These are phyloP conservation scores for Hanseniaspora guilliermondii DNA, from an alignment of 805 yeast species.

Conservation along the genomic window DNA sequence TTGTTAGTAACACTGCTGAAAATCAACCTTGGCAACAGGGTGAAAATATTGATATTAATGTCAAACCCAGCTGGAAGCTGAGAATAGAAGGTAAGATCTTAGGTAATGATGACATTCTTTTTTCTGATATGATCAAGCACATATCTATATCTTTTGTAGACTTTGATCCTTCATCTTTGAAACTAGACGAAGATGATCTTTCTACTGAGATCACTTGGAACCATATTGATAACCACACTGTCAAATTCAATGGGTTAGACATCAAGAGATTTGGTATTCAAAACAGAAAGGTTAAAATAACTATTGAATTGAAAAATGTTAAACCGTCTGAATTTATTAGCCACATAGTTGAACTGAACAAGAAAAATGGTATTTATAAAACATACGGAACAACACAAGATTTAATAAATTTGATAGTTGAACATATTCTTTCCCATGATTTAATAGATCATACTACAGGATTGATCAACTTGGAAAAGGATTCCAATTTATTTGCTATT, in stretches of 20 bases:
- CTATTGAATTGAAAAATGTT: slow-evolving; percentile 67
- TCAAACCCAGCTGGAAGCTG: slow-evolving; percentile 63
- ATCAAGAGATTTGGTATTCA: slow-evolving; percentile 65
- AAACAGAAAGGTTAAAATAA: slow-evolving; percentile 55
- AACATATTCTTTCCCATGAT: slow-evolving; percentile 58
- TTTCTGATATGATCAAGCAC: slow-evolving; percentile 71
- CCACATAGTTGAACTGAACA: slow-evolving; percentile 44
- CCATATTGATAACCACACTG: slow-evolving; percentile 36
- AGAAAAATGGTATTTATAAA: slow-evolving; percentile 39
- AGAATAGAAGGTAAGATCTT: slow-evolving; percentile 77
- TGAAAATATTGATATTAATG: slow-evolving; percentile 10
- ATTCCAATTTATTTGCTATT: not conserved
- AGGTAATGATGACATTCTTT: slow-evolving; percentile 41
- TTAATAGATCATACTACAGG: slow-evolving; percentile 23
- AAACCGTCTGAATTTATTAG: slow-evolving; percentile 48
- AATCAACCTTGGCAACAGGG: slow-evolving; percentile 78
- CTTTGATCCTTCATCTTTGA: slow-evolving; percentile 26
- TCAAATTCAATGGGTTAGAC: slow-evolving; percentile 79
- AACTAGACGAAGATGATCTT: slow-evolving; percentile 24
- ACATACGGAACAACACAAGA: slow-evolving; percentile 78
- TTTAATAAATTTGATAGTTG: slow-evolving; percentile 67
- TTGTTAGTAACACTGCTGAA: slow-evolving; percentile 65
- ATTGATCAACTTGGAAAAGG: not conserved
- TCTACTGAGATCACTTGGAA: slow-evolving; percentile 74
- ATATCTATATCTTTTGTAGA: slow-evolving; percentile 60